Evolutionary conservation across 257 asterid species (phyloP).

Genomic region (Solanum bulbocastanum): DNA sequence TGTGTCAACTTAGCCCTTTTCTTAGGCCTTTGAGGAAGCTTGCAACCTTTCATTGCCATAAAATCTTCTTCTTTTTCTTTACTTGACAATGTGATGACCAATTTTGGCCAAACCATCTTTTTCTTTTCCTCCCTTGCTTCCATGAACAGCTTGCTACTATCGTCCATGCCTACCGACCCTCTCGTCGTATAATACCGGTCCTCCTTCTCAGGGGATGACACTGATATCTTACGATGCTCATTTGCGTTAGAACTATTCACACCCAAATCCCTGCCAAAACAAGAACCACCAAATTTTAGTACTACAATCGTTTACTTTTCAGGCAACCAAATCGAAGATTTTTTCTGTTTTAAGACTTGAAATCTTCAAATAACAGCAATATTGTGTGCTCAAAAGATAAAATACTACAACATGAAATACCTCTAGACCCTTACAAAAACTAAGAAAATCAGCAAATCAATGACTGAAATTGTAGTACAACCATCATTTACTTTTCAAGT

Average conservation of each 20-base stretch:
- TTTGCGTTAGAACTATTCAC: slow-evolving; percentile 35
- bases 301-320: background rate
- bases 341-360: background rate
- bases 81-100: slow-evolving; percentile 22
- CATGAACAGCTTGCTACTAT: slow-evolving; percentile 33
- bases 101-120: slow-evolving; percentile 28
- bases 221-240: slow-evolving; percentile 39
- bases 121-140: slow-evolving; percentile 31
- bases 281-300: background rate
- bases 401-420: background rate
- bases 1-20: slow-evolving; percentile 33
- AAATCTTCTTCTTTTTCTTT: slow-evolving; percentile 40
- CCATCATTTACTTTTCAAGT: background rate
- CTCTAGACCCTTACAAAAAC: background rate
- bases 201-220: slow-evolving; percentile 74
- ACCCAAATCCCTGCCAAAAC: slow-evolving; percentile 50
- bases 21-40: slow-evolving; percentile 44
- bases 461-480: background rate
- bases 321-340: background rate
- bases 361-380: background rate
- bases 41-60: slow-evolving; percentile 39
- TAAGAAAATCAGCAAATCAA: background rate
- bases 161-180: slow-evolving; percentile 66
- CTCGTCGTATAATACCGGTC: slow-evolving; percentile 77
- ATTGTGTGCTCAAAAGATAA: background rate